phyloP scores from a whole-genome alignment of 257 asterid species.

The Solanum acaule region DNA sequence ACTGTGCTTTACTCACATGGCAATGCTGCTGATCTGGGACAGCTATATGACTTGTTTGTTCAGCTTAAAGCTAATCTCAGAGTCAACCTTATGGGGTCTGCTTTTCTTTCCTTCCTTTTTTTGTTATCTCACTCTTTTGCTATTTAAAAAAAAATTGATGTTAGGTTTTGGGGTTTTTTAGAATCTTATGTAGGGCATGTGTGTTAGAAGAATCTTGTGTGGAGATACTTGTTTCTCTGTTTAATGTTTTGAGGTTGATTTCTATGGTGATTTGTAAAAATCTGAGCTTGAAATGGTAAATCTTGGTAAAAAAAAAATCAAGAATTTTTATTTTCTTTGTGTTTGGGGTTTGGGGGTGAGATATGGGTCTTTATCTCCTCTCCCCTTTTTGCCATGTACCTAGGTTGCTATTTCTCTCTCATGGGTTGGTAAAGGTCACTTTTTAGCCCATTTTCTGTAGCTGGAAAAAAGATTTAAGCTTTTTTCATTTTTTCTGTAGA shows the following conservation, averaged over 20 bases:
- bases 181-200: neutral
- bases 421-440: constrained; percentile 15
- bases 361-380: constrained; percentile 3
- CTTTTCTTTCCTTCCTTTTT: neutral
- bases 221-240: neutral
- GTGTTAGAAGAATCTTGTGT: neutral
- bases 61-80: constrained; percentile 96
- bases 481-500: neutral
- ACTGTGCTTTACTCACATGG: constrained; percentile 90
- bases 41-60: constrained; percentile 87
- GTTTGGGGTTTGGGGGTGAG: neutral
- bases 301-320: neutral
- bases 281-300: neutral
- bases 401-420: constrained; percentile 1
- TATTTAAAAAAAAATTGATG: neutral
- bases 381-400: neutral
- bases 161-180: neutral
- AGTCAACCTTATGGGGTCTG: constrained; percentile 91
- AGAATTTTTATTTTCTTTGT: neutral
- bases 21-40: constrained; percentile 99
- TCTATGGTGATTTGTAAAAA: neutral
- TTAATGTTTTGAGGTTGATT: neutral
- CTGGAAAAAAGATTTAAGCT: neutral
- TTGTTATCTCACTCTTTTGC: neutral
- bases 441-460: constrained; percentile 7